Percentiles rank a stretch among this genome's conserved stretches.
These are phyloP conservation scores for Zangia roseola DNA, from an alignment of 768 basidiomycete genomes.

Conservation along the genomic window DNA sequence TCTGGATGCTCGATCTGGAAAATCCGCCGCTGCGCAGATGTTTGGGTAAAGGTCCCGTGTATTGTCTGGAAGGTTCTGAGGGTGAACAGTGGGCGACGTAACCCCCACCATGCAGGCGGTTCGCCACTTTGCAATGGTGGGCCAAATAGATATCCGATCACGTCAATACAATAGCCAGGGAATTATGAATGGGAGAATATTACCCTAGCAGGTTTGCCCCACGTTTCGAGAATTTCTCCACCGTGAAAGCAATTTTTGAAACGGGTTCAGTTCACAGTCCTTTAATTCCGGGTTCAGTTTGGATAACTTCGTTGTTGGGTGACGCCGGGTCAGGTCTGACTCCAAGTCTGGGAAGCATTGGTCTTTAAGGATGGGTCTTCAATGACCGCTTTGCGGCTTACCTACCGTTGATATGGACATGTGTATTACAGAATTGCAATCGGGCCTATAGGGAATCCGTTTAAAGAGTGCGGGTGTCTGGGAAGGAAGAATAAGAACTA, in stretches of 20 bases:
- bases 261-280: conserved; percentile 21
- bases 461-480: conserved; percentile 4
- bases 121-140: conserved; percentile 25
- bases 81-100: conserved; percentile 19
- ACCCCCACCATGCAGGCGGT: conserved; percentile 30
- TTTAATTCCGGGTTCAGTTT: conserved; percentile 12
- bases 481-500: conserved; percentile 11
- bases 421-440: background rate
- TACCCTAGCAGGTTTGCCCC: conserved; percentile 21
- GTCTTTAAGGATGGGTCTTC: conserved; percentile 1
- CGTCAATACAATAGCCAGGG: conserved; percentile 26
- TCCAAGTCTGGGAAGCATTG: conserved; percentile 2
- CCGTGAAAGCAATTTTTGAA: conserved; percentile 17
- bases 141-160: conserved; percentile 11
- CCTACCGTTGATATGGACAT: conserved; percentile 8
- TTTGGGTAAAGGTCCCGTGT: conserved; percentile 41
- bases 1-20: conserved; percentile 68
- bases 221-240: conserved; percentile 21
- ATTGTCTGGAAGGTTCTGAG: conserved; percentile 42
- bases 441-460: conserved; percentile 1
- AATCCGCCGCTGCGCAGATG: conserved; percentile 39
- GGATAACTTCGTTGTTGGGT: conserved; percentile 5
- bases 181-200: conserved; percentile 14
- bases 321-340: background rate
- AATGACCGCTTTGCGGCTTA: conserved; percentile 25